phyloP scores from a whole-genome alignment of 768 basidiomycete genomes.

The Boletus vermiculosoides region DNA sequence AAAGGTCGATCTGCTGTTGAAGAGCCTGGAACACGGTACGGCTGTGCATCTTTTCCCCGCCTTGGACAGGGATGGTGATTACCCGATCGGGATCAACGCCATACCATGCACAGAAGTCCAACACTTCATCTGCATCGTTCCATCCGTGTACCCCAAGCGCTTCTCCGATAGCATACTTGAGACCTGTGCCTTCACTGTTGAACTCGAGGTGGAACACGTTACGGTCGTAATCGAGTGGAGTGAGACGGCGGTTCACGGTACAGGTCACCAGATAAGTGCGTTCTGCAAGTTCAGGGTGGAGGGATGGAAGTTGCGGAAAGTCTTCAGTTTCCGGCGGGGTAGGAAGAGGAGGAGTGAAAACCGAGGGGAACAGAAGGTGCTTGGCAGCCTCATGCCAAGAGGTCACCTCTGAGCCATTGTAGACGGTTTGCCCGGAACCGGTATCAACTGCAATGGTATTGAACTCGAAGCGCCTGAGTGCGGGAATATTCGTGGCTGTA shows the following conservation, averaged over 20 bases:
- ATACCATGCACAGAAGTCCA: conserved; percentile 90
- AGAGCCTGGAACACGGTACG: conserved; percentile 94
- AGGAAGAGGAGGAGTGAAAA: conserved; percentile 57
- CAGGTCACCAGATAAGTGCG: conserved; percentile 93
- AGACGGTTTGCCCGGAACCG: conserved; percentile 53
- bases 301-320: conserved; percentile 59
- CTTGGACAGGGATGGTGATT: conserved; percentile 72
- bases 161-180: conserved; percentile 95
- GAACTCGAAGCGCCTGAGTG: conserved; percentile 60
- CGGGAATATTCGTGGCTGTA: conserved; percentile 21
- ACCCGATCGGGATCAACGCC: conserved; percentile 78
- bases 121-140: conserved; percentile 89
- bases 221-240: conserved; percentile 93
- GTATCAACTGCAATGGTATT: conserved; percentile 75
- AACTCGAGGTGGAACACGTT: conserved; percentile 99
- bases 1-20: conserved; percentile 95
- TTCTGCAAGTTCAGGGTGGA: conserved; percentile 86
- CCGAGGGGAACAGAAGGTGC: conserved; percentile 83
- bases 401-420: conserved; percentile 57
- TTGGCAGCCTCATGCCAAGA: conserved; percentile 88
- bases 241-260: conserved; percentile 90
- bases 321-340: conserved; percentile 35
- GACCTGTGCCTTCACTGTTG: conserved; percentile 84
- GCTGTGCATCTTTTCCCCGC: conserved; percentile 75
- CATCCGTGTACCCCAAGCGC: conserved; percentile 97